Conservation (phyloP, 2,329 filamentous ascomycete genomes). For the Hymenoscyphus linearis region DNA sequence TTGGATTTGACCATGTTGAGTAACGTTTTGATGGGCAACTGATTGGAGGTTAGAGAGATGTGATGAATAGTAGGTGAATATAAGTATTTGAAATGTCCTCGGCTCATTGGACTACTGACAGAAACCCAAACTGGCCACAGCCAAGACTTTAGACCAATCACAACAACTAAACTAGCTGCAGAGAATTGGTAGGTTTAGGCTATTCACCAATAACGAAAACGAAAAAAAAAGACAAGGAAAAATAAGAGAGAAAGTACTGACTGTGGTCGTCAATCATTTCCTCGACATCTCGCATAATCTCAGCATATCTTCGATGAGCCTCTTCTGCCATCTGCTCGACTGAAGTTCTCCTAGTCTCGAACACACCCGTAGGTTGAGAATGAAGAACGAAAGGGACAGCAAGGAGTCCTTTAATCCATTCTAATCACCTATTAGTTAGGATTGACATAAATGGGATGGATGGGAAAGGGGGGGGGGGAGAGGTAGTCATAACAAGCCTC, state of each 20-base stretch:
- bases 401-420: constrained; percentile 95
- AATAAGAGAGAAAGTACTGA: constrained; percentile 35
- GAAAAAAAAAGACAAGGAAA: neutral
- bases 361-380: constrained; percentile 86
- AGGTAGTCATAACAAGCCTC: neutral
- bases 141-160: neutral
- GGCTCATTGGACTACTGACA: neutral
- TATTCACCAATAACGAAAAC: neutral
- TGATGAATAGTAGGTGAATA: neutral
- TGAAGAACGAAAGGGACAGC: constrained; percentile 96
- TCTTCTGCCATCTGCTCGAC: constrained; percentile 70
- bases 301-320: constrained; percentile 82
- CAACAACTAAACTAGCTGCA: neutral
- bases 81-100: neutral
- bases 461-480: neutral
- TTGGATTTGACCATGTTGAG: constrained; percentile 51
- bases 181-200: neutral
- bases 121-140: neutral
- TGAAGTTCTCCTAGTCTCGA: constrained; percentile 59
- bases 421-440: constrained; percentile 36
- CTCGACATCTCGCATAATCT: constrained; percentile 94
- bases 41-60: neutral
- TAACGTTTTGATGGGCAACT: constrained; percentile 67
- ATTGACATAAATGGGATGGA: neutral
- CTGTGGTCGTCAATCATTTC: constrained; percentile 88